phyloP scores from a whole-genome alignment of 139 green algal genomes.

The Microglena sp. region DNA sequence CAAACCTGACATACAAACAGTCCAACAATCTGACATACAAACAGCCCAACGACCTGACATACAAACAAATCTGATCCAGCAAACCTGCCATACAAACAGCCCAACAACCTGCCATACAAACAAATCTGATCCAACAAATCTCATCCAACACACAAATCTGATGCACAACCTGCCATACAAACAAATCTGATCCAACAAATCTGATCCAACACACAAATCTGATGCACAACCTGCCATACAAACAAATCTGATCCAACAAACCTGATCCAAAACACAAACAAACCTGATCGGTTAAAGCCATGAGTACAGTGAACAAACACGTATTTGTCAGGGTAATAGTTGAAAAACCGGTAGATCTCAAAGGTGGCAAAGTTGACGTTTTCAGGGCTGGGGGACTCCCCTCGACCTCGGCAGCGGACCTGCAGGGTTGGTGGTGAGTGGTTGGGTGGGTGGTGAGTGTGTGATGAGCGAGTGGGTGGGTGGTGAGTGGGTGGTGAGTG shows the following conservation, averaged over 20 bases:
- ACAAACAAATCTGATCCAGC: neutral
- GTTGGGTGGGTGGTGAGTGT: no score
- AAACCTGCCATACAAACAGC: neutral
- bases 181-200: neutral
- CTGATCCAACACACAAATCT: neutral
- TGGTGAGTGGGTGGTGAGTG: no score
- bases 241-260: neutral
- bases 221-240: neutral
- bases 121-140: neutral
- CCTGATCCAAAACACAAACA: neutral
- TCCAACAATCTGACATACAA: neutral
- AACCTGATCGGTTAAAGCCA: slow-evolving; percentile 92
- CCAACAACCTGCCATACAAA: neutral
- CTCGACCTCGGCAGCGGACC: slow-evolving; percentile 70
- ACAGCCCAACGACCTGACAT: neutral
- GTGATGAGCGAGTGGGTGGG: no score
- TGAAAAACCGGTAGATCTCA: slow-evolving; percentile 37
- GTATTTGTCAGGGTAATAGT: slow-evolving; percentile 16
- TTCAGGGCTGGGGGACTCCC: slow-evolving; percentile 55
- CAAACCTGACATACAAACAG: neutral
- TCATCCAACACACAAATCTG: neutral
- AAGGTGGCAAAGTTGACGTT: slow-evolving; percentile 76
- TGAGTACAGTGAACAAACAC: slow-evolving; percentile 96
- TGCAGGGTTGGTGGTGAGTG: slow-evolving; percentile 19
- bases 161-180: neutral